Evolutionary conservation across 2,329 filamentous ascomycete genomes (phyloP).

Genomic region (Hyphodiscus sp.): DNA sequence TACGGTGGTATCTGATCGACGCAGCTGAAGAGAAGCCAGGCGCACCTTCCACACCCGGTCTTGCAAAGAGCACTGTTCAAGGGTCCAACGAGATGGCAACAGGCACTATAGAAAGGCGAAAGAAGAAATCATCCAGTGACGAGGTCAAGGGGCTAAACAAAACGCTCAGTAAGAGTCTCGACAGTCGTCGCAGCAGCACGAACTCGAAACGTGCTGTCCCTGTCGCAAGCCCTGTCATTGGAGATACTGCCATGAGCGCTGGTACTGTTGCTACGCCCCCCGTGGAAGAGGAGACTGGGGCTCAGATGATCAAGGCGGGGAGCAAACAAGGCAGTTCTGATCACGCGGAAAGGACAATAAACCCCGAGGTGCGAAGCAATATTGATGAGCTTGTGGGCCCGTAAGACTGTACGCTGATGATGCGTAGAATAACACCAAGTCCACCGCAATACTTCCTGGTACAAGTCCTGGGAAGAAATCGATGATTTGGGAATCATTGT

Average conservation of each 20-base stretch:
- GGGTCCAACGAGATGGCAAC: slow-evolving; percentile 81
- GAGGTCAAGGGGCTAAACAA: slow-evolving; percentile 69
- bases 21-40: slow-evolving; percentile 88
- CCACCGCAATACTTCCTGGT: slow-evolving; percentile 10
- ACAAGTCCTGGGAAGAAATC: slow-evolving; percentile 39
- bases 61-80: slow-evolving; percentile 87
- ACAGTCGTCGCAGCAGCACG: slow-evolving; percentile 84
- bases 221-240: slow-evolving; percentile 14
- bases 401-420: slow-evolving; percentile 22
- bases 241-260: slow-evolving; percentile 19
- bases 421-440: slow-evolving; percentile 15
- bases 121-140: slow-evolving; percentile 34
- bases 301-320: slow-evolving; percentile 13
- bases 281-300: slow-evolving; percentile 15
- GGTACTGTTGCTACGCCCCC: slow-evolving; percentile 17
- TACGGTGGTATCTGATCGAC: slow-evolving; percentile 95
- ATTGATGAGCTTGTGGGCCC: slow-evolving; percentile 27
- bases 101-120: slow-evolving; percentile 55
- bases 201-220: slow-evolving; percentile 71
- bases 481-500: slow-evolving; percentile 56
- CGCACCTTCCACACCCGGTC: slow-evolving; percentile 84
- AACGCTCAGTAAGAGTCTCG: slow-evolving; percentile 78
- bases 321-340: slow-evolving; percentile 10
- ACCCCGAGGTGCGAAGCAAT: slow-evolving; percentile 23
- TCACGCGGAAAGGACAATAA: slow-evolving; percentile 8